These are phyloP conservation scores for Hippophae tibetana DNA, from an alignment of 306 rosid genomes.

Conservation along the genomic window DNA sequence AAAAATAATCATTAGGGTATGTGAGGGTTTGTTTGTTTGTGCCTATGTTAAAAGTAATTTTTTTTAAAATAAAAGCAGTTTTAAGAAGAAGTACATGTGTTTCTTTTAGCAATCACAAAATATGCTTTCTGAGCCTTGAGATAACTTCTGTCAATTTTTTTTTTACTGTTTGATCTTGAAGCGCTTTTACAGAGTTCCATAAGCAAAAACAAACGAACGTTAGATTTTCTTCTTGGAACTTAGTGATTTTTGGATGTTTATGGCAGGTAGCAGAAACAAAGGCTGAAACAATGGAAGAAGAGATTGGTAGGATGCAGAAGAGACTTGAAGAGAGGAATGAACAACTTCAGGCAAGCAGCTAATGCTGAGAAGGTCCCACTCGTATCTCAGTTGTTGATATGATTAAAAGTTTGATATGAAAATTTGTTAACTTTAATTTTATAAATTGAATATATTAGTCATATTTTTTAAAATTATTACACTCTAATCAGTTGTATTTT, in stretches of 20 bases:
- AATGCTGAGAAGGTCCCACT: constrained; percentile 58
- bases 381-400: constrained; percentile 5
- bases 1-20: too few species aligned
- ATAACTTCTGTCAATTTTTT: constrained; percentile 17
- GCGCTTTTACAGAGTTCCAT: constrained; percentile 3
- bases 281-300: constrained; percentile 73
- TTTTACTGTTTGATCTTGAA: constrained; percentile 8
- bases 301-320: constrained; percentile 50
- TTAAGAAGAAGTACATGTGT: too few species aligned
- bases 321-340: constrained; percentile 56
- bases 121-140: too few species aligned
- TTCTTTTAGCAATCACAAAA: too few species aligned
- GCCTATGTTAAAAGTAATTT: too few species aligned
- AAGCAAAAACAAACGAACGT: constrained; percentile 28
- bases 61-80: too few species aligned
- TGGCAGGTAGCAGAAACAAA: constrained; percentile 75
- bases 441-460: too few species aligned
- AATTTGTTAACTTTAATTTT: too few species aligned
- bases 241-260: constrained; percentile 12
- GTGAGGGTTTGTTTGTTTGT: too few species aligned
- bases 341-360: constrained; percentile 63
- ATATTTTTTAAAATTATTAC: too few species aligned
- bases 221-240: constrained; percentile 11
- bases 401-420: too few species aligned
- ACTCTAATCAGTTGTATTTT: too few species aligned